Evolutionary conservation across 2,329 filamentous ascomycete genomes (phyloP).

Genomic region (Achaetomium macrosporum): DNA sequence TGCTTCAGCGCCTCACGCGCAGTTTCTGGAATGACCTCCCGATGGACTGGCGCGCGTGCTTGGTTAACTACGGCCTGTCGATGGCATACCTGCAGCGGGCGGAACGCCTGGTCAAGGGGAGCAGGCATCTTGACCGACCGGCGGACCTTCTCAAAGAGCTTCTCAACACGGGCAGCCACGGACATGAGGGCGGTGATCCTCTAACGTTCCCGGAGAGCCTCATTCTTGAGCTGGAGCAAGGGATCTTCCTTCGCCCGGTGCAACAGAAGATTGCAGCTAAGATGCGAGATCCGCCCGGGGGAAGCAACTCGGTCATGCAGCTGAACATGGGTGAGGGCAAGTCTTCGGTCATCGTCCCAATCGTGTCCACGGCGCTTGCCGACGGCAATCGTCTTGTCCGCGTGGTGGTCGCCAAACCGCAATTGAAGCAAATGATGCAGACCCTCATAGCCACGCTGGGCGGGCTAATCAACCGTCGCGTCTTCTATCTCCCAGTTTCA

Average conservation of each 20-base stretch:
- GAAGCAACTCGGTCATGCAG: conserved; percentile 52
- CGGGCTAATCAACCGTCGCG: conserved; percentile 45
- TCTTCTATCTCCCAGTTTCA: conserved; percentile 54
- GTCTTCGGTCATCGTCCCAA: conserved; percentile 51
- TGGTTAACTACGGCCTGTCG: conserved; percentile 37
- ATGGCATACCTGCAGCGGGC: conserved; percentile 39
- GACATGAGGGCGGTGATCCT: conserved; percentile 45
- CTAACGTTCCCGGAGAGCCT: conserved; percentile 51
- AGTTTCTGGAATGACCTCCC: conserved; percentile 31
- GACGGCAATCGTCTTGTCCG: conserved; percentile 43
- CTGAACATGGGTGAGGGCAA: conserved; percentile 64
- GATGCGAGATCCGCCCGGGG: conserved; percentile 43
- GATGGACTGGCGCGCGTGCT: conserved; percentile 15
- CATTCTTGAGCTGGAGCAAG: conserved; percentile 58
- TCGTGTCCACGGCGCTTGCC: conserved; percentile 42
- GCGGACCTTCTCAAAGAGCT: conserved; percentile 38
- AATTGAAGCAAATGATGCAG: conserved; percentile 52
- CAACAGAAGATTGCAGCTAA: conserved; percentile 52
- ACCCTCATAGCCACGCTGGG: conserved; percentile 40
- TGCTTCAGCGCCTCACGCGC: conserved; percentile 32
- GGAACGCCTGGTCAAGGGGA: conserved; percentile 34
- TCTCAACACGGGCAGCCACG: conserved; percentile 44
- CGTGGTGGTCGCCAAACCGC: conserved; percentile 51
- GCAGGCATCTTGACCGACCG: neutral
- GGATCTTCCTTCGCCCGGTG: conserved; percentile 53